phyloP scores from a whole-genome alignment of 2,329 filamentous ascomycete genomes.

The Trichoderma cornu-damae region DNA sequence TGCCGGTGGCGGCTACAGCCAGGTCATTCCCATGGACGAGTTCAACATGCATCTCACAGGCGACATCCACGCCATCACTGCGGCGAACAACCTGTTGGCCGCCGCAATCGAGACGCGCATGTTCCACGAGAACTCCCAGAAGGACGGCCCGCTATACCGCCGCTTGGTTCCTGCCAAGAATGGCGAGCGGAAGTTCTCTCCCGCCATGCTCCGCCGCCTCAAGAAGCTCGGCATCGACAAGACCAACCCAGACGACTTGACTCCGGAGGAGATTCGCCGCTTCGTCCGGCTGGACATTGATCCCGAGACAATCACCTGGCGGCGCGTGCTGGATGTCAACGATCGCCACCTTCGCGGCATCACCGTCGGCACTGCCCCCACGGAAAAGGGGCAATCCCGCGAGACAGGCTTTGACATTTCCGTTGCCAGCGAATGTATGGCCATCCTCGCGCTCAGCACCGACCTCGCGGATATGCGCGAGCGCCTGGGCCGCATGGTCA shows the following conservation, averaged over 20 bases:
- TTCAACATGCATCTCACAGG: constrained; percentile 98
- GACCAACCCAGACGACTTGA: constrained; percentile 86
- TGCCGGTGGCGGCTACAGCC: constrained; percentile 94
- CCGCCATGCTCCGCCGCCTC: constrained; percentile 86
- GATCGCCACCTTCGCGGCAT: constrained; percentile 88
- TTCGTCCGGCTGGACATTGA: constrained; percentile 97
- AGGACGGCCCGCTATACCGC: constrained; percentile 80
- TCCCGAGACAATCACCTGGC: constrained; percentile 95
- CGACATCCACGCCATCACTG: constrained; percentile 95
- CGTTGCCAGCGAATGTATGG: constrained; percentile 97
- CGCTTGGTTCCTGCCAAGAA: constrained; percentile 87
- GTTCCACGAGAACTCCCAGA: constrained; percentile 95
- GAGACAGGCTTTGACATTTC: constrained; percentile 97
- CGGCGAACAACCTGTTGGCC: constrained; percentile 93
- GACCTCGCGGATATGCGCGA: constrained; percentile 84
- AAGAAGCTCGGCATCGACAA: constrained; percentile 96
- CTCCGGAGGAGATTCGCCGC: constrained; percentile 76
- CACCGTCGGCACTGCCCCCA: constrained; percentile 80
- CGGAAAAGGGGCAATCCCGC: constrained; percentile 82
- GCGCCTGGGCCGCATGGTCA: constrained; percentile 89
- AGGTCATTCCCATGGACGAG: constrained; percentile 99
- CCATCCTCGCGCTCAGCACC: constrained; percentile 89
- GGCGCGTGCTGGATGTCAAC: constrained; percentile 92
- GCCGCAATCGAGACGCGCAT: constrained; percentile 97
- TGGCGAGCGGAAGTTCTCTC: constrained; percentile 78